Base-by-base conservation (phyloP, 305 asterid species). In the Solanum chacoense region DNA sequence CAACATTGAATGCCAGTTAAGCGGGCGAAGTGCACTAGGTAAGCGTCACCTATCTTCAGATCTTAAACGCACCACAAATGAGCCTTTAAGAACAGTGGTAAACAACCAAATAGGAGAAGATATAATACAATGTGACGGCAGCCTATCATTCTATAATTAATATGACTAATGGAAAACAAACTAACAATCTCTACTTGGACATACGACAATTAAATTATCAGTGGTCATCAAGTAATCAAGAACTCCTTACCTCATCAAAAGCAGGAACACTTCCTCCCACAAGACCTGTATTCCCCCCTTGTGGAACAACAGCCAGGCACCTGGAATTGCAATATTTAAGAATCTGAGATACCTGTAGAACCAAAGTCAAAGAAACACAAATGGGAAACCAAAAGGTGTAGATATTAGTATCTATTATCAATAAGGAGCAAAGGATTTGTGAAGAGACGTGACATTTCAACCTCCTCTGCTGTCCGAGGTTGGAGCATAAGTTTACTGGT, bases 211-310 rank as follows among this genome's bases (percentile, higher is more conserved):
- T 20, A 36, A 29, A 85, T 42, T 32, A 40, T 71, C 28, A 24
- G 45, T 31, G 78, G 72, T 29, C 81, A 87, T 7, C 14, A 85
- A 71, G 65, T 86, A 29, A 55, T 40, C 81, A 85, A 85, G 69
- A 84, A 75, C 87, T 28, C 31, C 85, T 88, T 94, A 97, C 99
- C 98, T 97, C 99, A 89, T 97, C 99, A 92, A 93, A 94, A 88
- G 96, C 98, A 42, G 99, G 99, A 79, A 97, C 94, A 81, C 99
- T 97, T 89, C 99, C 99, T 93, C 99, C 99, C 90, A 97, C 99
- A 89, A 97, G 99, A 88, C 99, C 98, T 71, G 99, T 97, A 90
- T 97, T 97, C 90, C 99, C 99, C 87, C 99, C 99, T 93, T 97
- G 99, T 37, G 99, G 99, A 88, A 96, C 99, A 94, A 96, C 98